These are phyloP conservation scores for Ceratobasidium sp. DNA, from an alignment of 1,284 basidiomycete species.

Conservation along the genomic window DNA sequence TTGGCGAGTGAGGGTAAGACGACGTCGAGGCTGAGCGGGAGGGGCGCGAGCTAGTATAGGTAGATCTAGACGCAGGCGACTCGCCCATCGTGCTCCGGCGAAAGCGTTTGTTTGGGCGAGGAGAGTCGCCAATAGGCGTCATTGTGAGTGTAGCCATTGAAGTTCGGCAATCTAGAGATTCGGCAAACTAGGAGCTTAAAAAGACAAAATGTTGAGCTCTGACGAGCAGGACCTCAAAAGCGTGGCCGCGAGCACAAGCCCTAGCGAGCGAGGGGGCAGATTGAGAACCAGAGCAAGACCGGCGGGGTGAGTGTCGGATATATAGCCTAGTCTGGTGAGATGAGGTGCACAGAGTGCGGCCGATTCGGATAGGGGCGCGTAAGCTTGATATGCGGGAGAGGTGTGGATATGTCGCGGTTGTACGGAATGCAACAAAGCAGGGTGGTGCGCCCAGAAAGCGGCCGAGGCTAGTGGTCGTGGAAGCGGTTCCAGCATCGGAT, in stretches of 20 bases:
- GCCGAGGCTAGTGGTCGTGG: neutral
- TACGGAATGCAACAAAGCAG: neutral
- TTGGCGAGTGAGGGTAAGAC: conserved; percentile 2
- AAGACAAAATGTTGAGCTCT: neutral
- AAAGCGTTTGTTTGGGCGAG: conserved; percentile 23
- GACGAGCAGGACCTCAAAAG: conserved; percentile 17
- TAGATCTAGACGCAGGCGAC: neutral
- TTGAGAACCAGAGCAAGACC: conserved; percentile 13
- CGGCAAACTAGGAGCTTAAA: neutral
- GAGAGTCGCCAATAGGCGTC: conserved; percentile 10
- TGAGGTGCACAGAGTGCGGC: conserved; percentile 14
- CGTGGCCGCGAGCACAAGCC: conserved; percentile 10
- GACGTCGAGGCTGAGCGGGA: conserved; percentile 22
- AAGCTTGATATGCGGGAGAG: neutral
- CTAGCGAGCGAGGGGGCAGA: conserved; percentile 26
- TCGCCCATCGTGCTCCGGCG: conserved; percentile 27
- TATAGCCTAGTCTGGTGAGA: neutral
- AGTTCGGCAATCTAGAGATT: conserved; percentile 9
- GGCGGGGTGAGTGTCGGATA: neutral
- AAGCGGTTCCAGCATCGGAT: neutral
- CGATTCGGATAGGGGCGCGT: neutral
- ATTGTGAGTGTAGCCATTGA: conserved; percentile 21
- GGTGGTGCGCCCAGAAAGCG: conserved; percentile 9
- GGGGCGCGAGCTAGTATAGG: neutral
- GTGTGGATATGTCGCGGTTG: neutral